Conservation (phyloP, 2,329 filamentous ascomycete species). For the Penicillium sp. region DNA sequence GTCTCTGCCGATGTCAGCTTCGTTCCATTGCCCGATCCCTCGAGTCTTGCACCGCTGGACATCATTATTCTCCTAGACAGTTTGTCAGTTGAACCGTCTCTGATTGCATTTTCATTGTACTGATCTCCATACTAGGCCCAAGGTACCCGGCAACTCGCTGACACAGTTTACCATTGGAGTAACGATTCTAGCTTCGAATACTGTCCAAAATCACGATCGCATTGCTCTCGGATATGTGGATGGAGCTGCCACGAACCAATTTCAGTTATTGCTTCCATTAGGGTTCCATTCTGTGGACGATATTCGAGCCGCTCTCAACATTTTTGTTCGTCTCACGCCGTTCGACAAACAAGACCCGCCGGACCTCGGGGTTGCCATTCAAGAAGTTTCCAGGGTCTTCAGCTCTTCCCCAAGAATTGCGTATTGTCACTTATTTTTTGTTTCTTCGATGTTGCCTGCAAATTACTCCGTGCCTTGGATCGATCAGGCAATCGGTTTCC, state of each 20-base stretch:
- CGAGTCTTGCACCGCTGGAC: conserved; percentile 34
- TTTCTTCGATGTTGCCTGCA: conserved; percentile 30
- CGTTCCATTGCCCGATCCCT: conserved; percentile 18
- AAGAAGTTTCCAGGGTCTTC: conserved; percentile 31
- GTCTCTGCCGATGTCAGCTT: conserved; percentile 34
- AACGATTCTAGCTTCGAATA: conserved; percentile 27
- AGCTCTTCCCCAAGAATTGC: conserved; percentile 25
- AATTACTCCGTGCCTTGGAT: conserved; percentile 25
- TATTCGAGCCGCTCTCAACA: conserved; percentile 23
- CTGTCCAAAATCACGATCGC: conserved; percentile 29
- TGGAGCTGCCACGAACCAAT: conserved; percentile 16
- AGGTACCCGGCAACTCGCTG: conserved; percentile 20
- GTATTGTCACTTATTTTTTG: conserved; percentile 39
- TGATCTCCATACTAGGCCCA: conserved; percentile 13
- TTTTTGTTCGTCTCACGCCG: conserved; percentile 21
- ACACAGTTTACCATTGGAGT: conserved; percentile 27
- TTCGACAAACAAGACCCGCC: conserved; percentile 8
- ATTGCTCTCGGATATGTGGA: conserved; percentile 33
- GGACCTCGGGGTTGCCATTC: conserved; percentile 26
- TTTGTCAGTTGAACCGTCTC: conserved; percentile 30
- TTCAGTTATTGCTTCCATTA: conserved; percentile 32
- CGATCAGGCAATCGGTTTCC: conserved; percentile 34
- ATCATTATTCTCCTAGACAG: conserved; percentile 42
- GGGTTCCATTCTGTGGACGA: conserved; percentile 28
- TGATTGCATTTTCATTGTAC: neutral